A percentile compares a stretch with the other conserved stretches of the same genome.
These are phyloP conservation scores for Tuber calosporum DNA, from an alignment of 495 filamentous ascomycete genomes.

Conservation along the genomic window DNA sequence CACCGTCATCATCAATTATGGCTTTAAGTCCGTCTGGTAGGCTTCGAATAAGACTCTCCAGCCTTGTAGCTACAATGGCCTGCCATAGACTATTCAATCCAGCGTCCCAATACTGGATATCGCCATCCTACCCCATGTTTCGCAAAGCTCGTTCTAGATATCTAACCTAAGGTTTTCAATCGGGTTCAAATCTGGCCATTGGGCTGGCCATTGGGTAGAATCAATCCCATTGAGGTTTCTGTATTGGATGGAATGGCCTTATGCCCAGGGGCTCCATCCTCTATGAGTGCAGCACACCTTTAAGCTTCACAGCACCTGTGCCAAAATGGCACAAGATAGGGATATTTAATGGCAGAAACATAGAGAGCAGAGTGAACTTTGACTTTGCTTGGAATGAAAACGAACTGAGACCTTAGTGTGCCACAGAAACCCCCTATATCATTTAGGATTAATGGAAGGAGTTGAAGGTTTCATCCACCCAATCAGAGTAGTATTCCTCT, in stretches of 20 bases:
- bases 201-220: slow-evolving; percentile 6
- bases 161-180: slow-evolving; percentile 16
- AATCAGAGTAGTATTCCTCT: slow-evolving; percentile 18
- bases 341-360: no score
- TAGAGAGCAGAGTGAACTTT: no score
- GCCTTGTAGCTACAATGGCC: no score
- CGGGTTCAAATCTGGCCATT: slow-evolving; percentile 24
- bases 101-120: no score
- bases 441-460: slow-evolving; percentile 8
- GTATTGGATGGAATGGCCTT: not conserved
- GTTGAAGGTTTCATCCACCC: slow-evolving; percentile 17
- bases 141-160: slow-evolving; percentile 7
- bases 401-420: slow-evolving; percentile 17
- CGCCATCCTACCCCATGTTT: no score
- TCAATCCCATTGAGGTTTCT: slow-evolving; percentile 9
- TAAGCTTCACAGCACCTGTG: no score
- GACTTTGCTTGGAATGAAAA: slow-evolving; percentile 23
- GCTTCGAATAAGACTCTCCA: slow-evolving; percentile 10
- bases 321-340: no score
- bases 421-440: slow-evolving; percentile 21
- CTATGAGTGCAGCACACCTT: no score
- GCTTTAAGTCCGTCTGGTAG: slow-evolving; percentile 12
- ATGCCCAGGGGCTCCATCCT: no score
- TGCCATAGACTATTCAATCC: no score
- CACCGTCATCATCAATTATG: slow-evolving; percentile 9